Evolutionary conservation across 805 yeast species (phyloP), one percentile per base, ranked within the genome.

Genomic region (Lipomyces lipofer): DNA sequence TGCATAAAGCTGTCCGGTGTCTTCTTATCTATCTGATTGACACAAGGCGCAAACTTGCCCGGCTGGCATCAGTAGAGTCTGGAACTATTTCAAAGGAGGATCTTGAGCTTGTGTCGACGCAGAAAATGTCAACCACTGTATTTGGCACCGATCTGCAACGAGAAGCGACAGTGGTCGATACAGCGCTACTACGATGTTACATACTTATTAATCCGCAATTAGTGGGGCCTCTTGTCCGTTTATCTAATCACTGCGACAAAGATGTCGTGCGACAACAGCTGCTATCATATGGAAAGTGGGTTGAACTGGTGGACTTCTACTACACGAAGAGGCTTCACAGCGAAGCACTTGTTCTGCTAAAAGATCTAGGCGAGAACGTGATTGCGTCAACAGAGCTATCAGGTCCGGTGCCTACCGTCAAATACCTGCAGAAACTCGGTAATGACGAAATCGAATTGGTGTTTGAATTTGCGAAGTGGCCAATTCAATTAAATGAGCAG

Each of bases 201-300:
- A 73, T 82, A 54, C 66, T 81, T n/a, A 80, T 81, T 28, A 81
- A 81, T 51, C 86, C 88, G 0, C 78, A 85, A 58, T 75, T 92
- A 67, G 78, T 92, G 12, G 96, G 92, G 0, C 94, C 98, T 0
- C 78, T 92, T 19, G 75, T 92, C 4, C 75, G 98, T 46, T 77
- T 89, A 1, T 79, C 81, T 25, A 94, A 91, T 67, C 74, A 76
- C 61, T 89, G 97, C 71, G 84, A 85, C 63, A 77, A 84, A 3
- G 72, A 74, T 1, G 75, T 80, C 1, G 95, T 88, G 1, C 79
- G 80, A 46, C 68, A 71, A 9, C 76, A 79, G 47, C 75, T 89
- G 27, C 67, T 76, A 9, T 65, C 71, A 3, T 72, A 76, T 6
- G 71, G 74, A 2, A 77, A 80, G 65, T 79, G 80, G 62, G 78